A percentile compares a stretch with the other conserved stretches of the same genome.
Evolutionary conservation across 2,329 filamentous ascomycete species (phyloP).

Genomic region (Chaetomiaceae sp.): DNA sequence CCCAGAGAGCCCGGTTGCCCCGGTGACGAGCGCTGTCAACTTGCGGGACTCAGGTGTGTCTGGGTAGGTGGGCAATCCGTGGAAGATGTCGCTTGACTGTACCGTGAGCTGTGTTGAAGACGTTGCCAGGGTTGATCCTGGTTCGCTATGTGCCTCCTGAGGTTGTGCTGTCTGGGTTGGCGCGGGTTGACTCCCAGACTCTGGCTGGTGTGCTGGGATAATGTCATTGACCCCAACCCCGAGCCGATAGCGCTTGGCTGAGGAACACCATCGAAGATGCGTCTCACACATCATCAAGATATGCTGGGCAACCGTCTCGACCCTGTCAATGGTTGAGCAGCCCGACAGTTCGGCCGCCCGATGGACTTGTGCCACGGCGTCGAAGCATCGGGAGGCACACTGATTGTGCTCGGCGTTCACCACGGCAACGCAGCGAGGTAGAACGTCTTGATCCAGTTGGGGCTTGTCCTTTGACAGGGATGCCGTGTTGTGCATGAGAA

Average conservation of each 20-base stretch:
- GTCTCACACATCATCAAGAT: conserved; percentile 19
- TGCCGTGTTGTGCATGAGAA: conserved; percentile 7
- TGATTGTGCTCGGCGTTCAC: conserved; percentile 16
- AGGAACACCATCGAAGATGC: conserved; percentile 17
- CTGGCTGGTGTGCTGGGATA: neutral
- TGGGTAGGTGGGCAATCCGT: conserved; percentile 44
- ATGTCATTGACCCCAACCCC: neutral
- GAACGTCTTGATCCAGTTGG: neutral
- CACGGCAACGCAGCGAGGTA: conserved; percentile 6
- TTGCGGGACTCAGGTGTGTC: conserved; percentile 32
- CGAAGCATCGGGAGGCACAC: conserved; percentile 8
- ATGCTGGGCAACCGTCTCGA: conserved; percentile 11
- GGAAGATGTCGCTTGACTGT: conserved; percentile 39
- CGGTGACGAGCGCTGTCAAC: conserved; percentile 48
- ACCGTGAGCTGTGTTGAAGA: conserved; percentile 9
- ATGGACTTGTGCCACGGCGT: neutral
- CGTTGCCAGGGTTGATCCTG: too few relatives aligned
- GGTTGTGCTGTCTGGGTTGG: neutral
- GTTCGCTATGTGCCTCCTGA: too few relatives aligned
- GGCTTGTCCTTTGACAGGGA: neutral
- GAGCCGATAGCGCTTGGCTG: conserved; percentile 14
- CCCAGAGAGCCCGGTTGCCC: conserved; percentile 51
- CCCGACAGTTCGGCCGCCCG: neutral
- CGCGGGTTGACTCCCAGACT: neutral
- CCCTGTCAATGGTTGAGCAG: neutral